Evolutionary conservation across 2,329 filamentous ascomycete species (phyloP), one percentile per base, ranked within the genome.

Genomic region (Trichothecium sympodiale): DNA sequence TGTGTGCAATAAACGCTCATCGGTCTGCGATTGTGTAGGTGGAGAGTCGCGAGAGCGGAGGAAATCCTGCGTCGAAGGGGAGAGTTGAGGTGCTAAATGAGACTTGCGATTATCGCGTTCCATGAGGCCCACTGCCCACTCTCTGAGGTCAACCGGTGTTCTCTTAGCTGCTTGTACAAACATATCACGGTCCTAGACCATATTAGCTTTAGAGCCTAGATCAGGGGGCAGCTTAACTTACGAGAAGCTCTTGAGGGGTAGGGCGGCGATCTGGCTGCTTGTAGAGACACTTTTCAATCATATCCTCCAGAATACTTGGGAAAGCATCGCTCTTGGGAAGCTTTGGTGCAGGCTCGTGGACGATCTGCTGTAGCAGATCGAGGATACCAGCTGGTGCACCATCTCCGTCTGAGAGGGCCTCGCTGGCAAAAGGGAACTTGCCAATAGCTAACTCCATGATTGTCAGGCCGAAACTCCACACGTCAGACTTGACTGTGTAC

Each of bases 391-490:
- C 88, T 2, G 91, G 91, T 3, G 83, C 86, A 35, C 80, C 80
- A 44, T 89, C 82, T 38, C 71, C 77, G 40, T 93, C 85, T 2
- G 73, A 74, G 17, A 78, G 60, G 45, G 78, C 73, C 50, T 80
- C 77, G 48, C 77, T 85, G 10, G 79, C 70, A 55, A 98, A 98
- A 1, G 91, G 91, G 52, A 98, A 98, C 52, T 93, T 88, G 45
- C 91, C 91, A 53, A 98, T 95, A 25, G 91, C 91, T 46, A 98
- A 65, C 60, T 98, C 91, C 88, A 98, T 96, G 43, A 98, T 78
- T 1, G 81, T 82, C 46, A 98, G 67, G 23, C 91, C 91, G 43
- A 95, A 93, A 71, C 88, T 95, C 91, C 91, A 98, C 4, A 98
- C 91, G 56, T 98, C 91, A 10, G 88, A 95, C 60, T 95, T 95